phyloP scores from a whole-genome alignment of 2,329 filamentous ascomycete genomes.

The Tolypocladium guangdongense region DNA sequence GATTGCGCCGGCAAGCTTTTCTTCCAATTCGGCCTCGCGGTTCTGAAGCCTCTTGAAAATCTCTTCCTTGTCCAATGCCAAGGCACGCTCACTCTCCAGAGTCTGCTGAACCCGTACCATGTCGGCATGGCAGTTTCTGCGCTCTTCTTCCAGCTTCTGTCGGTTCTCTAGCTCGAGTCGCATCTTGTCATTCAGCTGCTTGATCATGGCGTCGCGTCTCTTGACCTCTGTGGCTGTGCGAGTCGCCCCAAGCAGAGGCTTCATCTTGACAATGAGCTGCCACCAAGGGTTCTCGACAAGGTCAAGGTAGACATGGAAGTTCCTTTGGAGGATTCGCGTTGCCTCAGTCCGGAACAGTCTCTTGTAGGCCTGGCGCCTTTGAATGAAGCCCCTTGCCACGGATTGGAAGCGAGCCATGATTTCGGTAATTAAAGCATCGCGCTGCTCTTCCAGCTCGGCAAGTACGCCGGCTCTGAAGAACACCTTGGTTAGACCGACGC shows the following conservation, averaged over 20 bases:
- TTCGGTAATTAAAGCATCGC: constrained; percentile 82
- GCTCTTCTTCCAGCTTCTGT: constrained; percentile 79
- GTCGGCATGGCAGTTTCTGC: constrained; percentile 75
- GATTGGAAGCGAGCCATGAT: constrained; percentile 94
- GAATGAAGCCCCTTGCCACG: constrained; percentile 77
- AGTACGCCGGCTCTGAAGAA: constrained; percentile 96
- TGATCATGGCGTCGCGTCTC: constrained; percentile 88
- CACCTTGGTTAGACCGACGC: constrained; percentile 91
- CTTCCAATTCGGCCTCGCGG: constrained; percentile 83
- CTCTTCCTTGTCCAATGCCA: constrained; percentile 95
- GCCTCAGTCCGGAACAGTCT: constrained; percentile 89
- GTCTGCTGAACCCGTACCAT: constrained; percentile 86
- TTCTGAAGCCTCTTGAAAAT: constrained; percentile 94
- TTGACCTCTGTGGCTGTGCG: constrained; percentile 89
- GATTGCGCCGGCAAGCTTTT: constrained; percentile 84
- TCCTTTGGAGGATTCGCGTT: constrained; percentile 85
- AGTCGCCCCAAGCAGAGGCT: constrained; percentile 84
- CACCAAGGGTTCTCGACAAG: constrained; percentile 95
- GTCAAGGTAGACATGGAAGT: constrained; percentile 84
- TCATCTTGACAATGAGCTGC: constrained; percentile 90
- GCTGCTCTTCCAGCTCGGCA: constrained; percentile 91
- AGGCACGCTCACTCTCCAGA: constrained; percentile 87
- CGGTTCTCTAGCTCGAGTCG: constrained; percentile 62
- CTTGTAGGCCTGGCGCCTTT: constrained; percentile 83
- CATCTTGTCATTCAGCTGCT: constrained; percentile 76